A percentile compares a stretch with the other conserved stretches of the same genome.
Conservation (phyloP, 1,284 basidiomycete genomes). For the Austroboletus olivaceoglutinosus region DNA sequence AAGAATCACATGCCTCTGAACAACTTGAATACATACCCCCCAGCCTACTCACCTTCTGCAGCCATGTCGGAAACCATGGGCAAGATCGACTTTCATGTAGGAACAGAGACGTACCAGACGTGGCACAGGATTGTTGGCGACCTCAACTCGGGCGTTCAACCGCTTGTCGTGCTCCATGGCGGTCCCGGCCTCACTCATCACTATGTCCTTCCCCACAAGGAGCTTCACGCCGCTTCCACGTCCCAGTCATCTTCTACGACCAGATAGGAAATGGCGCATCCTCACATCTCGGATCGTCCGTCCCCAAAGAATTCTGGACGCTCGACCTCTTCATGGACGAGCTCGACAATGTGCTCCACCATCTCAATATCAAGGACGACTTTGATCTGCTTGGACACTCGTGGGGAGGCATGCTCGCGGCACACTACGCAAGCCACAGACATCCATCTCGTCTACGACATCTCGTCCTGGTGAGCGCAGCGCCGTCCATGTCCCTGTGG, state of each 20-base stretch:
- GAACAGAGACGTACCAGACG: constrained; percentile 29
- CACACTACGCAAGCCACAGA: constrained; percentile 32
- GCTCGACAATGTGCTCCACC: constrained; percentile 42
- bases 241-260: constrained; percentile 51
- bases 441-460: constrained; percentile 41
- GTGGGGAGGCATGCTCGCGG: constrained; percentile 52
- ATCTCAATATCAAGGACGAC: constrained; percentile 37
- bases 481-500: constrained; percentile 26
- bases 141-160: constrained; percentile 10
- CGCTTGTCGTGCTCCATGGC: constrained; percentile 39
- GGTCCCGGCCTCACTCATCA: constrained; percentile 43
- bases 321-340: constrained; percentile 48
- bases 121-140: constrained; percentile 36
- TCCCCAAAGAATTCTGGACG: constrained; percentile 43
- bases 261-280: constrained; percentile 49
- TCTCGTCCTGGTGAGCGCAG: constrained; percentile 36
- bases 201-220: constrained; percentile 41
- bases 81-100: constrained; percentile 24
- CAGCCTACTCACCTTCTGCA: too few relatives aligned
- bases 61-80: constrained; percentile 18
- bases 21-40: too few relatives aligned
- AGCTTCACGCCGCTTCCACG: constrained; percentile 29
- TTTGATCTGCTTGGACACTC: constrained; percentile 49
- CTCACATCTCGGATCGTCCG: constrained; percentile 38
- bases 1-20: too few relatives aligned